phyloP scores from a whole-genome alignment of 352 stramenopile genomes.

The Phytophthora sojae region DNA sequence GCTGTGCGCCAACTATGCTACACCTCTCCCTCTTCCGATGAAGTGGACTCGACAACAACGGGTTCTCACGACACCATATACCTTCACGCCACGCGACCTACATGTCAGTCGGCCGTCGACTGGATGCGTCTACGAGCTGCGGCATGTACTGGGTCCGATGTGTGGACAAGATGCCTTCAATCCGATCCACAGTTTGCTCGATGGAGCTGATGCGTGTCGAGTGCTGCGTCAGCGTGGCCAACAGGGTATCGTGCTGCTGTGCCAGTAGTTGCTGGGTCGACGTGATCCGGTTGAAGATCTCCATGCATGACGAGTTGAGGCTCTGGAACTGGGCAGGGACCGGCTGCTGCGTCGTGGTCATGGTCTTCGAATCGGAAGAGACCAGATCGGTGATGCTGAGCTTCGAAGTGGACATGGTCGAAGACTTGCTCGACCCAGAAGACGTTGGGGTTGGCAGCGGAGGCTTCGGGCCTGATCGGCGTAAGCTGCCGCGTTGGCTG shows the following conservation, averaged over 20 bases:
- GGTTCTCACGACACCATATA: neutral
- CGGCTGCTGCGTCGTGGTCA: constrained; percentile 13
- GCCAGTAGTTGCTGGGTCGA: constrained; percentile 73
- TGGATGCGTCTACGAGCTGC: constrained; percentile 3
- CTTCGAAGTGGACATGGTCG: constrained; percentile 24
- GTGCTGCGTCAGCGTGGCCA: constrained; percentile 54
- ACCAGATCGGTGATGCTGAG: constrained; percentile 42
- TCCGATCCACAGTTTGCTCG: constrained; percentile 52
- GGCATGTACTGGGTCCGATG: constrained; percentile 34
- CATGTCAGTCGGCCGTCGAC: constrained; percentile 26
- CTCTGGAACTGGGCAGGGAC: constrained; percentile 26
- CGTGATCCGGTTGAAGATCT: constrained; percentile 70
- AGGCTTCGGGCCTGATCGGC: constrained; percentile 18
- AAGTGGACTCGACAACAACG: neutral
- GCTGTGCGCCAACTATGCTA: constrained; percentile 23
- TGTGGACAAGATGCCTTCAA: constrained; percentile 49
- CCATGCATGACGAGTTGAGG: constrained; percentile 45
- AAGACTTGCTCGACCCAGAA: constrained; percentile 16
- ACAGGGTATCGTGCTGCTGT: constrained; percentile 53
- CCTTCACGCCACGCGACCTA: constrained; percentile 14
- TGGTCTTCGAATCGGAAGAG: constrained; percentile 18
- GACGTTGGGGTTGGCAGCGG: constrained; percentile 13
- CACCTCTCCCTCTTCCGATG: constrained; percentile 29
- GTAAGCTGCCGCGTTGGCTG: constrained; percentile 21
- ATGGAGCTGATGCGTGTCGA: constrained; percentile 65